Conservation (phyloP, 495 filamentous ascomycete genomes). For the Jackrogersella multiformis region DNA sequence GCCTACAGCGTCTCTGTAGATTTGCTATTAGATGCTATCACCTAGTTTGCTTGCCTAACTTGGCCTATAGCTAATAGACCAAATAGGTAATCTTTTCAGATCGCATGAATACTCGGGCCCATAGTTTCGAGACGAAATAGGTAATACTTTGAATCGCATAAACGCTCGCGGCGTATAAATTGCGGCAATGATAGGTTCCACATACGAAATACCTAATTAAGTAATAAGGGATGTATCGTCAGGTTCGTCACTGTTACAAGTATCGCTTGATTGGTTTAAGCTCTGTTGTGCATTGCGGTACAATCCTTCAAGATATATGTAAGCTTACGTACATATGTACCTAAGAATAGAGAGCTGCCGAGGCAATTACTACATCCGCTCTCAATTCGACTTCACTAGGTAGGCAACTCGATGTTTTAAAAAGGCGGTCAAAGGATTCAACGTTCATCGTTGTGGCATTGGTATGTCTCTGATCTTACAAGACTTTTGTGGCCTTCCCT, state of each 20-base stretch:
- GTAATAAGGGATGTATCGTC: not conserved
- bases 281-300: constrained; percentile 1
- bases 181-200: not conserved
- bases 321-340: constrained; percentile 14
- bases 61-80: not conserved
- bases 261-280: not conserved
- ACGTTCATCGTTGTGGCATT: constrained; percentile 1
- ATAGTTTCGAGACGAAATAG: constrained; percentile 1
- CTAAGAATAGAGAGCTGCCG: constrained; percentile 2
- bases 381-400: not conserved
- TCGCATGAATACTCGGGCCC: not conserved
- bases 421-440: constrained; percentile 10
- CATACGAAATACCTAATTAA: constrained; percentile 1
- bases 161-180: not conserved
- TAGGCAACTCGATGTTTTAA: not conserved
- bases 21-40: not conserved
- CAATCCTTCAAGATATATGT: constrained; percentile 8
- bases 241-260: too few relatives aligned
- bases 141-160: not conserved
- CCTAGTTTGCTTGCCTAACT: not conserved
- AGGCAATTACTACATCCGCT: constrained; percentile 8
- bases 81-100: constrained; percentile 3
- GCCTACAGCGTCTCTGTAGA: not conserved
- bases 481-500: not conserved
- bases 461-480: not conserved